These are phyloP conservation scores for Citrus glauca DNA, from an alignment of 345 rosid species.

Conservation along the genomic window DNA sequence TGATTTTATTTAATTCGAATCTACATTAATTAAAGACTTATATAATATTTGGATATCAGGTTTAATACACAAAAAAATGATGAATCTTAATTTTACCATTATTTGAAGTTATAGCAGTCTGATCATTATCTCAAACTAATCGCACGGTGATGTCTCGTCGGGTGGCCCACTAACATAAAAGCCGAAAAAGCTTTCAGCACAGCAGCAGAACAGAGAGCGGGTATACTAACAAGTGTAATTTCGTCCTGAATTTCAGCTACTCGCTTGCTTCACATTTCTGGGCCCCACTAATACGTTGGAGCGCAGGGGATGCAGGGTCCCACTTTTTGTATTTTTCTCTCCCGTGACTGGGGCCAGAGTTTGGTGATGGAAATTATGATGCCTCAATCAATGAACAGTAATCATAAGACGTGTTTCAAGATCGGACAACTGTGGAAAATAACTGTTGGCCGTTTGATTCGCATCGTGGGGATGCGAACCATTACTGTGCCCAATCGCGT, in stretches of 20 bases:
- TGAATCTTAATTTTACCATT: neutral
- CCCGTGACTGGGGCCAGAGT: neutral
- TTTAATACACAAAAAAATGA: no score
- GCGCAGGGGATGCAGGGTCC: neutral
- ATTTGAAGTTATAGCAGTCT: neutral
- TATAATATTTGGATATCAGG: fast-evolving
- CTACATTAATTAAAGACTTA: no score
- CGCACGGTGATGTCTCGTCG: neutral
- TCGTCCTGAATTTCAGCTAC: conserved; percentile 7
- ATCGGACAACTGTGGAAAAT: neutral
- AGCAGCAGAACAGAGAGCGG: neutral
- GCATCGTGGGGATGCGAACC: neutral
- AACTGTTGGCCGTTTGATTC: conserved; percentile 5
- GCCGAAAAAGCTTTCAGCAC: neutral
- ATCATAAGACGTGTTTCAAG: neutral
- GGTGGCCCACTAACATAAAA: neutral
- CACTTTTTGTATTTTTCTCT: neutral
- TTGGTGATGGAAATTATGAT: conserved; percentile 16
- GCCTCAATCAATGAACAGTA: neutral
- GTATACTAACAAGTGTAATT: neutral
- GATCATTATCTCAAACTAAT: neutral
- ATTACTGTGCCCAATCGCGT: neutral
- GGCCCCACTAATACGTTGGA: neutral
- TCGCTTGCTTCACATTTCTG: neutral
- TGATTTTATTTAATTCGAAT: fast-evolving